Conservation (phyloP, 1,139 yeast species). For the Pichia sp. region DNA sequence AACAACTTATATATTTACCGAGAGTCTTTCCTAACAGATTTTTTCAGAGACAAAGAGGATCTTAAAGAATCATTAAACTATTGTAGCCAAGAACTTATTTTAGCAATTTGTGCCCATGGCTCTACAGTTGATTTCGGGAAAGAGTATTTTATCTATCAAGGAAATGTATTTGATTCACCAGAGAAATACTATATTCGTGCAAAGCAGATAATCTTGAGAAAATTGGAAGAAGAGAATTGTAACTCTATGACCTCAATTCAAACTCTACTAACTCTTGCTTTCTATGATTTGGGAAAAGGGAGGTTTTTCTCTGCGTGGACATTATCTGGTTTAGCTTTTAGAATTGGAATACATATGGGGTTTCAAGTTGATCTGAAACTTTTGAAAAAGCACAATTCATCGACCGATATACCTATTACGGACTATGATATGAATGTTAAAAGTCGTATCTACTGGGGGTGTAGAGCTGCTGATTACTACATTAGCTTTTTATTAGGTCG, state of each 20-base stretch:
- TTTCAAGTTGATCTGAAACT: constrained; percentile 4
- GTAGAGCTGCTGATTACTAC: constrained; percentile 8
- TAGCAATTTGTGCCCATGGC: constrained; percentile 11
- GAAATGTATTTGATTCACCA: constrained; percentile 4
- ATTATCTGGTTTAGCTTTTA: constrained; percentile 10
- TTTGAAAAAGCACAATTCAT: neutral
- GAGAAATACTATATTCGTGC: constrained; percentile 9
- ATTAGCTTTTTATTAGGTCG: constrained; percentile 9
- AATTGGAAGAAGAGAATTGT: constrained; percentile 4
- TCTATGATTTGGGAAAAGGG: constrained; percentile 12
- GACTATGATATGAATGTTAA: constrained; percentile 10
- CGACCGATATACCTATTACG: neutral
- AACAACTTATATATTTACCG: constrained; percentile 8
- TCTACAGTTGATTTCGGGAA: constrained; percentile 5
- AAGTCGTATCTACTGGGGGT: constrained; percentile 13
- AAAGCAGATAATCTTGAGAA: constrained; percentile 8
- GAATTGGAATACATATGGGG: constrained; percentile 11
- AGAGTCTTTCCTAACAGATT: constrained; percentile 13
- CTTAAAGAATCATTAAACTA: constrained; percentile 8
- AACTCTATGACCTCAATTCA: constrained; percentile 7
- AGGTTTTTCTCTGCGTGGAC: constrained; percentile 10
- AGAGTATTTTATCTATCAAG: constrained; percentile 5
- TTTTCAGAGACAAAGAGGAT: constrained; percentile 8
- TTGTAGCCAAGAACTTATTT: constrained; percentile 12
- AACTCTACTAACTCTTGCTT: constrained; percentile 8